A percentile compares a stretch with the other conserved stretches of the same genome.
Evolutionary conservation across 192 early-diverging fungal genomes (phyloP).

Genomic region (Coemansia sp.): DNA sequence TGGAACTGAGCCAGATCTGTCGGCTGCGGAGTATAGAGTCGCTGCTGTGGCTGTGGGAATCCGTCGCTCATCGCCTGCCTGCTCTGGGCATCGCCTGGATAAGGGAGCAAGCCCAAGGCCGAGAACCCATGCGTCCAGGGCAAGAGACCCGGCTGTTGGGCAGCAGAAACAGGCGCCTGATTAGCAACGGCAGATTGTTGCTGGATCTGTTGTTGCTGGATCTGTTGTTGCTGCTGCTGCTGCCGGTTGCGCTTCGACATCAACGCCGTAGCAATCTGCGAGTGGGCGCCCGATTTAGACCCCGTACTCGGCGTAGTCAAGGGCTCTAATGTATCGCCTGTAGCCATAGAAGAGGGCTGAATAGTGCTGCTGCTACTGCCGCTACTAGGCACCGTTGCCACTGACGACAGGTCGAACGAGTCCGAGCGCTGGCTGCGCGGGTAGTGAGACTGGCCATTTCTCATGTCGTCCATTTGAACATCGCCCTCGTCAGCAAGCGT

Average conservation of each 20-base stretch:
- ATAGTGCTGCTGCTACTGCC: not conserved
- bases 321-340: not conserved
- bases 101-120: constrained; percentile 25
- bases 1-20: constrained; percentile 44
- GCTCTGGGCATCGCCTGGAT: not conserved
- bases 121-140: constrained; percentile 23
- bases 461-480: constrained; percentile 19
- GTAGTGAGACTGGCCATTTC: not conserved
- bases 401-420: constrained; percentile 38
- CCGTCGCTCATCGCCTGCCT: constrained; percentile 11
- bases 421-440: constrained; percentile 35
- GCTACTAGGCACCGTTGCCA: constrained; percentile 31
- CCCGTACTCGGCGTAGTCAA: not conserved
- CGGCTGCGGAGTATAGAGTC: constrained; percentile 32
- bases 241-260: constrained; percentile 25
- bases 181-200: not conserved
- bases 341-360: not conserved
- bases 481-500: constrained; percentile 6
- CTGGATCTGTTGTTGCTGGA: constrained; percentile 14
- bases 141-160: constrained; percentile 3
- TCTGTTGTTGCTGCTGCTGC: constrained; percentile 17
- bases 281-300: constrained; percentile 26
- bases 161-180: constrained; percentile 1
- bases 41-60: constrained; percentile 11
- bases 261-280: constrained; percentile 42